Percentiles rank a stretch among this genome's conserved stretches.
Conservation (phyloP, 192 early-diverging fungal genomes). For the Spinellus fusiger region DNA sequence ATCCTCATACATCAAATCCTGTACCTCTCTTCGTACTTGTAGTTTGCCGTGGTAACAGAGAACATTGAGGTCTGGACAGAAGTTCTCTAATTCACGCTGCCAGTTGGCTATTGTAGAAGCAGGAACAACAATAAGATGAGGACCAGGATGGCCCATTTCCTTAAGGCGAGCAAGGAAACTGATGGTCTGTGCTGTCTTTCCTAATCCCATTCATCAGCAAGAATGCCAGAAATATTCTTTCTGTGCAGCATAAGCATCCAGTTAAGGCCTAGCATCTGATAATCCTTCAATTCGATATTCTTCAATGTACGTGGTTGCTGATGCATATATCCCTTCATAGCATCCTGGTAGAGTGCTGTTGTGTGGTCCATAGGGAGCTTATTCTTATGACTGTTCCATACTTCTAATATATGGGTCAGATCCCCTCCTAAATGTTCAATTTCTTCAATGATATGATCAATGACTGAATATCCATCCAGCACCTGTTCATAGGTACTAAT, state of each 20-base stretch:
- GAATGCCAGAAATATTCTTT: slow-evolving; percentile 69
- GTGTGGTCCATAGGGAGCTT: not conserved
- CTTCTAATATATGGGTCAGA: slow-evolving; percentile 37
- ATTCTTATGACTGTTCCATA: slow-evolving; percentile 34
- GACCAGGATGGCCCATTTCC: slow-evolving; percentile 46
- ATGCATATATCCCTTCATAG: slow-evolving; percentile 43
- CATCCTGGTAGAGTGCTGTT: not conserved
- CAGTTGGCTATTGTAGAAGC: slow-evolving; percentile 86
- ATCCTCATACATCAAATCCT: slow-evolving; percentile 35
- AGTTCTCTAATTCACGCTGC: slow-evolving; percentile 77
- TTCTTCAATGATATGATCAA: slow-evolving; percentile 50
- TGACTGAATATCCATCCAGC: slow-evolving; percentile 57
- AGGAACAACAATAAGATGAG: slow-evolving; percentile 80
- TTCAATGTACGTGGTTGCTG: slow-evolving; percentile 54
- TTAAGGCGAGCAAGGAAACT: slow-evolving; percentile 61
- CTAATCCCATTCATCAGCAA: slow-evolving; percentile 85
- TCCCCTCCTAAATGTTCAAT: slow-evolving; percentile 54
- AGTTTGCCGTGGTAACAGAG: slow-evolving; percentile 54
- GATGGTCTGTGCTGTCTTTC: slow-evolving; percentile 91
- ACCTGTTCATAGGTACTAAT: slow-evolving; percentile 50
- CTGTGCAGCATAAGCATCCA: slow-evolving; percentile 77
- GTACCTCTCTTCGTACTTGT: slow-evolving; percentile 43
- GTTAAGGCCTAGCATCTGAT: slow-evolving; percentile 84
- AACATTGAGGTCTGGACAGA: slow-evolving; percentile 55
- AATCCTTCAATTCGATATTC: slow-evolving; percentile 64